Evolutionary conservation across 1,284 basidiomycete species (phyloP).

Genomic region (Moesziomyces parantarcticus): DNA sequence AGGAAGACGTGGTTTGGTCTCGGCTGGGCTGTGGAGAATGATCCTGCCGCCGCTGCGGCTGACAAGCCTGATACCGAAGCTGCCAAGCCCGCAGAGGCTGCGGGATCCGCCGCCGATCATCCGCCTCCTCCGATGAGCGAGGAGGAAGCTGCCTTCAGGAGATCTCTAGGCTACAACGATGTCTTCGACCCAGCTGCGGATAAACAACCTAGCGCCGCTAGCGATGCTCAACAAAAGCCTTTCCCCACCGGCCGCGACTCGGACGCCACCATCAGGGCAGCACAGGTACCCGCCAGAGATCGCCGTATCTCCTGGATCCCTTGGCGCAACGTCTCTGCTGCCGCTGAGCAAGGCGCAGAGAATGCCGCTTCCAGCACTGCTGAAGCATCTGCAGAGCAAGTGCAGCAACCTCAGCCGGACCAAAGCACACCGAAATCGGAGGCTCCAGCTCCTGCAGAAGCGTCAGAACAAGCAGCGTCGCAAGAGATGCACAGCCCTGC

Average conservation of each 20-base stretch:
- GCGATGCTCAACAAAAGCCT: background rate
- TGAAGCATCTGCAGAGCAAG: background rate
- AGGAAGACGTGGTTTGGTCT: constrained; percentile 47
- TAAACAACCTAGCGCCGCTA: background rate
- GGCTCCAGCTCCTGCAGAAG: background rate
- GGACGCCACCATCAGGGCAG: constrained; percentile 23
- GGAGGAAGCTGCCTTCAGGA: constrained; percentile 47
- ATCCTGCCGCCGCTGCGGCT: background rate
- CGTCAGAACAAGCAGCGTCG: background rate
- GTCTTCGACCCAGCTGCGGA: constrained; percentile 4
- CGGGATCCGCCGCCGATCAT: background rate
- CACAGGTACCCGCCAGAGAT: constrained; percentile 10
- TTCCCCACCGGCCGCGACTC: constrained; percentile 23
- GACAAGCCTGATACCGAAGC: constrained; percentile 1
- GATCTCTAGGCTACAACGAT: constrained; percentile 31
- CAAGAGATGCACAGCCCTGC: background rate
- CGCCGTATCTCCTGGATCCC: constrained; percentile 39
- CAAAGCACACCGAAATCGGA: background rate
- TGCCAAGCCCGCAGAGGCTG: background rate
- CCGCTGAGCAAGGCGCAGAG: background rate
- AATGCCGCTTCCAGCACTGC: background rate
- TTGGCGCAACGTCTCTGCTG: constrained; percentile 32
- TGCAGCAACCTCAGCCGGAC: background rate
- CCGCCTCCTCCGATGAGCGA: constrained; percentile 50
- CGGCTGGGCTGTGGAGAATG: constrained; percentile 10